A percentile compares a stretch with the other conserved stretches of the same genome.
Conservation (phyloP, 2,329 filamentous ascomycete species). For the Coniella lustricola region DNA sequence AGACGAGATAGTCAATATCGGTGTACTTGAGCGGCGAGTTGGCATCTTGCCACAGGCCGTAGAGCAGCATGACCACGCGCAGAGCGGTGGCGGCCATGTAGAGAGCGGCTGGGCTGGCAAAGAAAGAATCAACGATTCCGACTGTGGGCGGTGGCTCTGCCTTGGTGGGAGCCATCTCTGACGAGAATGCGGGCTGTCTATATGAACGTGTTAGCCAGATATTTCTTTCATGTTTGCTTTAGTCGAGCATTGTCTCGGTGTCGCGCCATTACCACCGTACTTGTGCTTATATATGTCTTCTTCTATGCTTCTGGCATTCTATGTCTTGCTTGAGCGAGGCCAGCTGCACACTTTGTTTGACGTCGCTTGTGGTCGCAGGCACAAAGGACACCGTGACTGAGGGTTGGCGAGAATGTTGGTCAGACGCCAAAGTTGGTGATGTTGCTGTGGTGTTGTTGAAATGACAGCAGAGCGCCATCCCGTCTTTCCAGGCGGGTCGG, state of each 20-base stretch:
- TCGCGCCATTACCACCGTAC: too few species aligned
- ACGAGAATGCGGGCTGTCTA: background rate
- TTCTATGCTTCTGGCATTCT: too few species aligned
- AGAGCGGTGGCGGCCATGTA: slow-evolving; percentile 55
- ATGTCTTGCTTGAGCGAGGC: too few species aligned
- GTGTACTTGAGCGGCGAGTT: slow-evolving; percentile 94
- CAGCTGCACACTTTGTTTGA: too few species aligned
- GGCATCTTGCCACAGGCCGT: slow-evolving; percentile 88
- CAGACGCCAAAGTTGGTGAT: background rate
- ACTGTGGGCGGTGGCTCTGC: background rate
- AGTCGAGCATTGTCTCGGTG: too few species aligned
- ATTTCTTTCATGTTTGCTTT: too few species aligned
- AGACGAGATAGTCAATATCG: slow-evolving; percentile 97
- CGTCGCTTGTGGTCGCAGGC: too few species aligned
- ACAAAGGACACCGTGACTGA: too few species aligned
- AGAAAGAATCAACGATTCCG: slow-evolving; percentile 23
- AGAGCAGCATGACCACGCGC: slow-evolving; percentile 68
- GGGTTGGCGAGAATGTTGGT: too few species aligned
- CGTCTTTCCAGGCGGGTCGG: background rate
- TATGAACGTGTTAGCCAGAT: too few species aligned
- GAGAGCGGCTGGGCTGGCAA: slow-evolving; percentile 38
- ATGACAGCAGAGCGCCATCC: background rate
- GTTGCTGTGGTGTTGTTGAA: background rate
- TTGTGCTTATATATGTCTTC: too few species aligned
- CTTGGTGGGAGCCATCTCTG: slow-evolving; percentile 1